A percentile compares a stretch with the other conserved stretches of the same genome.
Conservation (phyloP, 495 filamentous ascomycete species). For the Pyrenopolyporus hunteri region DNA sequence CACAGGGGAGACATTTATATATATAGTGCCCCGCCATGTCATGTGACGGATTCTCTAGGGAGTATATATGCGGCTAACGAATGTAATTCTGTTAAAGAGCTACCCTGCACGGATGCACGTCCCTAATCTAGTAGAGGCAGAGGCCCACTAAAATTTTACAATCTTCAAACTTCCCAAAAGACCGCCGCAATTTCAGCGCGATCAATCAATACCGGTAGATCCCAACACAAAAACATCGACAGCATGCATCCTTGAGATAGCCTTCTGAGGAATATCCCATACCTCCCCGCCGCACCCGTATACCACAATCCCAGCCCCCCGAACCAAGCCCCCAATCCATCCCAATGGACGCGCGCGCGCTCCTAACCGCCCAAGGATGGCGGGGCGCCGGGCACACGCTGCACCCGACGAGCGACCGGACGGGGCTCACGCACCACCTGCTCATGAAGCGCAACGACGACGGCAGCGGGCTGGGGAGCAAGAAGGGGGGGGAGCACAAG, state of each 20-base stretch:
- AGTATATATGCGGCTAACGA: too few relatives aligned
- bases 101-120: too few relatives aligned
- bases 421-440: constrained; percentile 71
- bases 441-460: constrained; percentile 71
- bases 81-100: too few relatives aligned
- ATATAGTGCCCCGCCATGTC: too few relatives aligned
- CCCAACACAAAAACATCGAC: background rate
- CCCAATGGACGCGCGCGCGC: constrained; percentile 69
- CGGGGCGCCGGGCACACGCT: constrained; percentile 75
- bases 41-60: too few relatives aligned
- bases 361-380: constrained; percentile 80
- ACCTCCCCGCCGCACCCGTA: too few relatives aligned
- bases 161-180: constrained; percentile 1
- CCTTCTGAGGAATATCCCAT: background rate
- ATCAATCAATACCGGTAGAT: background rate
- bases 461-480: constrained; percentile 73
- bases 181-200: background rate
- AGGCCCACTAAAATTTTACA: constrained; percentile 25
- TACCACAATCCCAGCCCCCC: background rate
- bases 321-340: background rate
- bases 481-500: constrained; percentile 63
- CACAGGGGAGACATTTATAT: too few relatives aligned
- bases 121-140: too few relatives aligned
- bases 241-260: constrained; percentile 1
- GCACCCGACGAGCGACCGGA: constrained; percentile 66